Evolutionary conservation across 768 basidiomycete species (phyloP).

Genomic region (Pleurotus pulmonarius): DNA sequence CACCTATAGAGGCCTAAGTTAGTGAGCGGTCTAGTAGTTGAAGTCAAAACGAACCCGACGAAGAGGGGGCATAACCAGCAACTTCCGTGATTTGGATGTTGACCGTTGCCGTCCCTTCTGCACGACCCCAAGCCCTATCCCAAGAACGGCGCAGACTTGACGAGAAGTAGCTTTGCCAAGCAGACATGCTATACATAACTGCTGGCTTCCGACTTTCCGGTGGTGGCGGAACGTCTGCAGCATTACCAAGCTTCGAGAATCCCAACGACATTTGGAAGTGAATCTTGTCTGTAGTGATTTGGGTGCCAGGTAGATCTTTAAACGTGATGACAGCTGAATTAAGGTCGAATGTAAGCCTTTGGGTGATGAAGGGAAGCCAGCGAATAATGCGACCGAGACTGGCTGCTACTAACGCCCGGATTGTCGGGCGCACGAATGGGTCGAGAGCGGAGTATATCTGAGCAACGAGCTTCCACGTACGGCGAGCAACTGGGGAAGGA

Average conservation of each 20-base stretch:
- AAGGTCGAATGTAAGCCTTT: conserved; percentile 65
- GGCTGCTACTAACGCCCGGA: conserved; percentile 52
- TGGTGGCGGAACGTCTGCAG: conserved; percentile 15
- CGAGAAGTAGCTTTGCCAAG: conserved; percentile 61
- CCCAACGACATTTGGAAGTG: conserved; percentile 51
- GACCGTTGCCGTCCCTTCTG: conserved; percentile 53
- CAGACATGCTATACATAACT: conserved; percentile 45
- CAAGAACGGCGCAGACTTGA: conserved; percentile 62
- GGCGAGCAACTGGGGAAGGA: conserved; percentile 39
- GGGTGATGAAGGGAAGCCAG: conserved; percentile 65
- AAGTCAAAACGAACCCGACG: conserved; percentile 7
- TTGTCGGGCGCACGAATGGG: conserved; percentile 57
- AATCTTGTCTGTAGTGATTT: conserved; percentile 46
- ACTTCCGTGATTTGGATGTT: conserved; percentile 46
- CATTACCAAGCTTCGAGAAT: conserved; percentile 47
- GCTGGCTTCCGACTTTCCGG: conserved; percentile 18
- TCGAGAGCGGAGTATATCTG: conserved; percentile 45
- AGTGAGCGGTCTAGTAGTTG: not conserved
- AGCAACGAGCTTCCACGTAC: conserved; percentile 34
- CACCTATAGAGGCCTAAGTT: not conserved
- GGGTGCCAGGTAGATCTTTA: conserved; percentile 45
- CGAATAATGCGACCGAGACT: conserved; percentile 56
- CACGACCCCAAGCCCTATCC: conserved; percentile 65
- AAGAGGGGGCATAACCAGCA: conserved; percentile 23
- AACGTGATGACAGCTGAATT: conserved; percentile 51